Evolutionary conservation across 805 yeast species (phyloP).

Genomic region (Zygosaccharomyces pseudorouxii): DNA sequence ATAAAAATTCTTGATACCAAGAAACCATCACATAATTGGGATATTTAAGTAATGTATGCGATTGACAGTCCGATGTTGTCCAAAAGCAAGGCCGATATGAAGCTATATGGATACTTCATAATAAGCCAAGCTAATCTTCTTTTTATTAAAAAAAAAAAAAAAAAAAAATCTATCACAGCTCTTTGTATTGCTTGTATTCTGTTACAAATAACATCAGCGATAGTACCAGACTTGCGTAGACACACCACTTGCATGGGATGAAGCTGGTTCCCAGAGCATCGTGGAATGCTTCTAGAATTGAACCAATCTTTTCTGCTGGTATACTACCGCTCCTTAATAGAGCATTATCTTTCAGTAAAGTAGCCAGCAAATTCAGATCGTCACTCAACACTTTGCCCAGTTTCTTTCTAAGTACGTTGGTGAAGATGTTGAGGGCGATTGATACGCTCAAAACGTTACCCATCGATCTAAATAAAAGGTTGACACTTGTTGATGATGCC

Average conservation of each 20-base stretch:
- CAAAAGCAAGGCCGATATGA: too few relatives aligned
- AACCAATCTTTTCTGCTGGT: constrained; percentile 3
- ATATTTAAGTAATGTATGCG: not conserved
- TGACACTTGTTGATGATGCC: constrained; percentile 45
- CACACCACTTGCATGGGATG: constrained; percentile 8
- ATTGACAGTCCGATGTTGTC: not conserved
- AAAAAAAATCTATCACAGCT: constrained; percentile 1
- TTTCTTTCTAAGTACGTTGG: constrained; percentile 5
- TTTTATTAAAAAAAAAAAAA: too few relatives aligned
- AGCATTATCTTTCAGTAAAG: constrained; percentile 10
- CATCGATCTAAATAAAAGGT: constrained; percentile 40
- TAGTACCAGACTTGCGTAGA: constrained; percentile 4
- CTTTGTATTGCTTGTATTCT: constrained; percentile 1
- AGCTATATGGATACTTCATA: not conserved
- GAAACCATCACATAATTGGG: not conserved
- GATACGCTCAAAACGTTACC: constrained; percentile 45
- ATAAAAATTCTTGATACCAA: not conserved
- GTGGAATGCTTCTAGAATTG: constrained; percentile 6
- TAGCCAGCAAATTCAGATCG: constrained; percentile 4
- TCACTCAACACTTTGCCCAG: constrained; percentile 3
- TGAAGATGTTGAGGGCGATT: constrained; percentile 17
- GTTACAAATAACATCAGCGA: constrained; percentile 4
- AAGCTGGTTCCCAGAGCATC: constrained; percentile 7
- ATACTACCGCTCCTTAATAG: constrained; percentile 4
- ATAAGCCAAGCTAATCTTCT: not conserved